Conservation (phyloP, 2,329 filamentous ascomycete genomes). For the Colletotrichum sp. region DNA sequence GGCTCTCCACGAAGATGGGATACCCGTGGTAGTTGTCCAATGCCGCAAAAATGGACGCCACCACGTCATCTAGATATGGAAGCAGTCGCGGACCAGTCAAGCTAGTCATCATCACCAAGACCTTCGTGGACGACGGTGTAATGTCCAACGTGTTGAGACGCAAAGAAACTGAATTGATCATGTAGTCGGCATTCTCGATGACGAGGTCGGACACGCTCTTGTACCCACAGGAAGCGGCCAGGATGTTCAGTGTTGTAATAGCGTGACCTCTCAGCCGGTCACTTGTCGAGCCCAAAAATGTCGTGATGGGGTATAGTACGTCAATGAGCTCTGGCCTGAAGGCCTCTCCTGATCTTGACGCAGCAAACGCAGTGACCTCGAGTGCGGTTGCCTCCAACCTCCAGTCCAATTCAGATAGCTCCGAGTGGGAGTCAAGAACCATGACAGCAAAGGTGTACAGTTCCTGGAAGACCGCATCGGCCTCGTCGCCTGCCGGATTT, state of each 20-base stretch:
- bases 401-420: slow-evolving; percentile 65
- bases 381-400: slow-evolving; percentile 79
- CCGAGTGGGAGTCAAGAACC: slow-evolving; percentile 60
- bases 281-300: slow-evolving; percentile 79
- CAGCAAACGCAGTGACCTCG: slow-evolving; percentile 80
- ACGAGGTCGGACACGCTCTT: slow-evolving; percentile 76
- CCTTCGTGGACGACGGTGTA: slow-evolving; percentile 87
- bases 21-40: slow-evolving; percentile 97
- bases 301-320: slow-evolving; percentile 87
- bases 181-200: slow-evolving; percentile 92
- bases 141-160: slow-evolving; percentile 92
- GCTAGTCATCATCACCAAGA: slow-evolving; percentile 91
- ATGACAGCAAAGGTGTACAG: slow-evolving; percentile 73
- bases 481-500: slow-evolving; percentile 40
- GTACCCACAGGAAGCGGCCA: slow-evolving; percentile 81
- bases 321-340: slow-evolving; percentile 91
- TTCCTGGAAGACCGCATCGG: slow-evolving; percentile 61
- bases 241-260: slow-evolving; percentile 79
- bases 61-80: slow-evolving; percentile 89
- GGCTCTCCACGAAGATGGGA: slow-evolving; percentile 78
- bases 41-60: slow-evolving; percentile 89
- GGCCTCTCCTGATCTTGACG: slow-evolving; percentile 65
- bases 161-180: slow-evolving; percentile 90
- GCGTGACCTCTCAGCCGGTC: slow-evolving; percentile 77
- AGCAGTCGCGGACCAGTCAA: slow-evolving; percentile 82